Evolutionary conservation across 352 stramenopile species (phyloP).

Genomic region (Globisporangium ultimum): DNA sequence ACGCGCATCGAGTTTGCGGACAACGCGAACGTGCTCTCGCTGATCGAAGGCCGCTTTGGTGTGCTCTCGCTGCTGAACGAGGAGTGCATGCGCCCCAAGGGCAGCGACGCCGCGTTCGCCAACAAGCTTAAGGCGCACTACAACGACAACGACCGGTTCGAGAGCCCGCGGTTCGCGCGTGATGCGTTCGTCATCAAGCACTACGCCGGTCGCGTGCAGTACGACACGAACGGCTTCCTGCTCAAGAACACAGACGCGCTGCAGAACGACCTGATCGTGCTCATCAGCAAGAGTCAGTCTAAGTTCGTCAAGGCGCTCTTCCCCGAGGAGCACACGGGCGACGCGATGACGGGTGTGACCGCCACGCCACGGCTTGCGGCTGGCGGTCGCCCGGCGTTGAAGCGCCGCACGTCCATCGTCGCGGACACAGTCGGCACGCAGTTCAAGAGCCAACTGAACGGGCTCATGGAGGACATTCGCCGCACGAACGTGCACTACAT

Average conservation of each 20-base stretch:
- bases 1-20: constrained; percentile 90
- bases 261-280: constrained; percentile 89
- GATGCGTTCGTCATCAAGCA: constrained; percentile 95
- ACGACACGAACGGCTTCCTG: constrained; percentile 93
- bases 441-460: constrained; percentile 93
- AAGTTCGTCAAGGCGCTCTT: constrained; percentile 79
- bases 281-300: constrained; percentile 69
- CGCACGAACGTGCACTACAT: constrained; percentile 98
- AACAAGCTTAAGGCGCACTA: constrained; percentile 89
- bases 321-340: constrained; percentile 52
- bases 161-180: constrained; percentile 73
- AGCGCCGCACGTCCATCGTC: constrained; percentile 78
- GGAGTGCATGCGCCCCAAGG: constrained; percentile 88
- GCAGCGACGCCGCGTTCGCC: constrained; percentile 79
- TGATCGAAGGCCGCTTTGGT: constrained; percentile 86
- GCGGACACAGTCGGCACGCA: constrained; percentile 83
- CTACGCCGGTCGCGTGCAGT: constrained; percentile 95
- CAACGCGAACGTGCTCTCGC: constrained; percentile 89
- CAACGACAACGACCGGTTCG: constrained; percentile 85
- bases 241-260: constrained; percentile 97
- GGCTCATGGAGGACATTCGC: constrained; percentile 94
- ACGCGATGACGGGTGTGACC: constrained; percentile 35
- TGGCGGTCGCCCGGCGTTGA: constrained; percentile 29
- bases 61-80: constrained; percentile 94
- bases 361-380: background rate